Evolutionary conservation across 1,284 basidiomycete species (phyloP), one percentile per base, ranked within the genome.

Genomic region (Boletus sp.): DNA sequence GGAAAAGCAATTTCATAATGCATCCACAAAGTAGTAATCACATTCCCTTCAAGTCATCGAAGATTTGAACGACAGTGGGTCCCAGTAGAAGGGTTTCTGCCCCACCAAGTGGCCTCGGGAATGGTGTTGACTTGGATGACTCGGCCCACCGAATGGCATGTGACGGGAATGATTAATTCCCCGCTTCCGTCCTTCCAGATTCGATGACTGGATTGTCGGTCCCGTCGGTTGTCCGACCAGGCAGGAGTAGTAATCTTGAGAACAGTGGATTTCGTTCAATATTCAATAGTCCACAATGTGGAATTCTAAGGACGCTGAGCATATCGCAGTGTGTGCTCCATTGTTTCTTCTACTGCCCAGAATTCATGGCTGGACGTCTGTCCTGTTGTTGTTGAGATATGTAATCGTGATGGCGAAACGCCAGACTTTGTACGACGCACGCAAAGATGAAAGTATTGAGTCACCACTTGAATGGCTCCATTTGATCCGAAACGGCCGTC

Each of bases 1-100:
- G 31, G 31, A 25, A 54, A 54, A 46, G 52, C 19, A 6, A 40
- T 47, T 48, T 56, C 52, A 52, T 47, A 47, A 58, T 27, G 44
- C n/a, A 16, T 38, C 37, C 25, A n/a, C 43, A 16, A 16, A 44
- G n/a, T 16, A 23, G n/a, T 23, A 38, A 38, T 44, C 43, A 44
- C n/a, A 44, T 44, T 44, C n/a, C 43, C n/a, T n/a, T 14, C 40
- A 10, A 43, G 40, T n/a, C 40, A 1, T 44, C n/a, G 43, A 44
- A 44, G 43, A 44, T 19, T 8, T 4, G 25, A 14, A 14, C n/a
- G n/a, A 25, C n/a, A 44, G 6, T 8, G 33, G 11, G n/a, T 19
- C 33, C 52, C n/a, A n/a, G n/a, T 31, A 44, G 52, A 54, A 40
- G 14, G 28, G 40, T 44, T 30, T 23, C 10, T n/a, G 16, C 11